These are phyloP conservation scores for Phytophthora sojae DNA, from an alignment of 352 stramenopile genomes.

Conservation along the genomic window DNA sequence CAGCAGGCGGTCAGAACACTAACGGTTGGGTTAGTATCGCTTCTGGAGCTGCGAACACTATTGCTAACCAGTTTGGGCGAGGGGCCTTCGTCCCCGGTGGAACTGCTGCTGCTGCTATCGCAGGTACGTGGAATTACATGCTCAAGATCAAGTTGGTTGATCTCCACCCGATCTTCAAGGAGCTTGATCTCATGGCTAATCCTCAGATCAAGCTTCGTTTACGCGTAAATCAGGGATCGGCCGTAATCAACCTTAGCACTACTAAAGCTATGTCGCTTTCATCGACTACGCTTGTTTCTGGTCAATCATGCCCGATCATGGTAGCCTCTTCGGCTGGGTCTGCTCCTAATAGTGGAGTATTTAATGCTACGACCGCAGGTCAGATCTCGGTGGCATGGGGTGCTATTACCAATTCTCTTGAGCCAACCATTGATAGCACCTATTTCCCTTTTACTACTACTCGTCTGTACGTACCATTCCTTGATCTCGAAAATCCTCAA, in stretches of 20 bases:
- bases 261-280: background rate
- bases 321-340: background rate
- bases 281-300: background rate
- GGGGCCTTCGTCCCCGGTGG: too few species aligned
- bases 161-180: slow-evolving; percentile 11
- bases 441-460: slow-evolving; percentile 7
- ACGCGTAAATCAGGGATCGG: slow-evolving; percentile 1
- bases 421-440: slow-evolving; percentile 3
- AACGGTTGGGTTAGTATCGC: slow-evolving; percentile 2
- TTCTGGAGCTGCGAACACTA: background rate
- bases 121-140: slow-evolving; percentile 10
- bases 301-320: background rate
- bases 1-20: background rate
- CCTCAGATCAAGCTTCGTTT: slow-evolving; percentile 9
- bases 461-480: background rate
- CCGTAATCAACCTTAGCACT: background rate
- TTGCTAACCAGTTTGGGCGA: too few species aligned
- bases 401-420: slow-evolving; percentile 5
- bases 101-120: background rate
- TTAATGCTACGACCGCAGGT: slow-evolving; percentile 6
- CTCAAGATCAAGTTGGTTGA: slow-evolving; percentile 8
- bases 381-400: slow-evolving; percentile 8
- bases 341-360: background rate
- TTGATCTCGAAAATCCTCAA: background rate
- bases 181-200: slow-evolving; percentile 4